Evolutionary conservation across 1,139 yeast genomes (phyloP), one percentile per base, ranked within the genome.

Genomic region (Scheffersomyces illinoinensis): DNA sequence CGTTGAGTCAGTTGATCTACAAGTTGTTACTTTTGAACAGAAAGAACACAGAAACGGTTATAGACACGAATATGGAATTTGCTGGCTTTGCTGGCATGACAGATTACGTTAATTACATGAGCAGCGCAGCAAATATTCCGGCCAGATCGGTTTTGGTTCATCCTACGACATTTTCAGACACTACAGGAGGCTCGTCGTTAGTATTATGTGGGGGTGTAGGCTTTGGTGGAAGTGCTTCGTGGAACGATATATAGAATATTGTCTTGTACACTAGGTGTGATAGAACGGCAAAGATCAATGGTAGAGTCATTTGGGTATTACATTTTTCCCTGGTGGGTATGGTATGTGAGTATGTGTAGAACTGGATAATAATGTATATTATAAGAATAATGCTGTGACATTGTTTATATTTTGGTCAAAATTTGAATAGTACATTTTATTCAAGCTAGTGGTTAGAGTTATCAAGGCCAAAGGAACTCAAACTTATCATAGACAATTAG

Each of bases 161-260:
- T 5, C 62, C 59, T 47, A 58, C 64, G 50, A 58, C 63, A 4
- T 61, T 64, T 52, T 63, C 66, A 2, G 67, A 64, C 33, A 61
- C 63, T 23, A 59, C 61, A 19, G 64, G 65, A 1, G 57, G 58
- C 20, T 62, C 65, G 18, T 74, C 77, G 8, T 65, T 74, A 47
- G 68, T 75, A 1, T 62, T 75, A 62, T 75, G 78, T 60, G 78
- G 78, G 1, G 75, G 74, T 14, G 67, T 64, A 7, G 68, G 70
- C 2, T 63, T 64, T 55, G 76, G 73, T 0, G 69, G 68, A 39
- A 54, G 67, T 57, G 71, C 74, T 53, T 68, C 71, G 54, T 74
- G 81, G 79, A 73, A 66, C 56, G 66, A 64, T 53, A 58, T 61
- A 56, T 63, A 60, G 56, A 47, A 50, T 53, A 43, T 39, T 26